These are phyloP conservation scores for Medicago arabica DNA, from an alignment of 306 rosid species.

Conservation along the genomic window DNA sequence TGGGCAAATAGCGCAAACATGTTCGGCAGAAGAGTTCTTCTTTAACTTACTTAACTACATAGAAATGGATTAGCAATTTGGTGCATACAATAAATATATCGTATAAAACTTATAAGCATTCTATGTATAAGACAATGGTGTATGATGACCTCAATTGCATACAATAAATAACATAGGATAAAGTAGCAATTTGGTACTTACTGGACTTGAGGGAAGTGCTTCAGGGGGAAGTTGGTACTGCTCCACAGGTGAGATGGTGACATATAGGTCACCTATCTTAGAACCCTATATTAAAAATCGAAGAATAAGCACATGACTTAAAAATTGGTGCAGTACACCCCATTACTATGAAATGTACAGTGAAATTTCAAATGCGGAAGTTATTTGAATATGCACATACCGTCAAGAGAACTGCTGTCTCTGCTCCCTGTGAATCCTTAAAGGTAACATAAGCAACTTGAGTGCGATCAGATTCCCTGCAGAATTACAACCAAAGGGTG, in stretches of 20 bases:
- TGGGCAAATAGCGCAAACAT: conserved; percentile 13
- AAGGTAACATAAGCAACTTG: conserved; percentile 84
- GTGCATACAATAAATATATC: no score
- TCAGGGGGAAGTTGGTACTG: conserved; percentile 82
- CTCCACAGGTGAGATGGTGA: conserved; percentile 67
- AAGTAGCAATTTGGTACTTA: conserved; percentile 45
- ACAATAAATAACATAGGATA: conserved; percentile 14
- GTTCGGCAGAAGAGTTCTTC: background rate
- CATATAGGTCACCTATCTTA: conserved; percentile 60
- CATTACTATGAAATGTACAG: conserved; percentile 2
- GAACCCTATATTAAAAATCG: conserved; percentile 62
- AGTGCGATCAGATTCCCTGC: conserved; percentile 73
- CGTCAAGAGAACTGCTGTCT: conserved; percentile 78
- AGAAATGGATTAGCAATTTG: background rate
- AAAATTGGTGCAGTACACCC: background rate
- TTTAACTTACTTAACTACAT: conserved; percentile 15
- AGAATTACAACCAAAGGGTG: conserved; percentile 32
- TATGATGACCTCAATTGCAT: background rate
- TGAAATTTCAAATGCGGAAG: conserved; percentile 9
- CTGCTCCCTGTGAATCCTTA: conserved; percentile 80
- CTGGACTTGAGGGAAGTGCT: conserved; percentile 59
- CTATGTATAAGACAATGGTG: no score
- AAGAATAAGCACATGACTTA: conserved; percentile 14
- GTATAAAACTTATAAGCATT: no score
- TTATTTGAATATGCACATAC: conserved; percentile 50